phyloP scores from a whole-genome alignment of 768 basidiomycete genomes.

The Mrakia gelida region DNA sequence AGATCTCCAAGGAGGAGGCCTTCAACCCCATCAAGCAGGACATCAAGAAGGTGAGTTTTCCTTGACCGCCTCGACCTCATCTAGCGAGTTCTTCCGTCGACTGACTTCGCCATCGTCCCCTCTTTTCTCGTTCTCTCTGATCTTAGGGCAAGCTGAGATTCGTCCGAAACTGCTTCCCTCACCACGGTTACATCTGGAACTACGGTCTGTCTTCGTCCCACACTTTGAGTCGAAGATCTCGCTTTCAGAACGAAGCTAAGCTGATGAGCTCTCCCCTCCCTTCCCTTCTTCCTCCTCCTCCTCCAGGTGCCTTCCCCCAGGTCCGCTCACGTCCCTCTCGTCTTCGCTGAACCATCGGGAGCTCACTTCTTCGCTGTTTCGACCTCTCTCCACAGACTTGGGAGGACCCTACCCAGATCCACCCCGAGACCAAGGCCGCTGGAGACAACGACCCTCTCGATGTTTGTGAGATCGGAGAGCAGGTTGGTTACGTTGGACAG shows the following conservation, averaged over 20 bases:
- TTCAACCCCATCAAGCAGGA: conserved; percentile 99
- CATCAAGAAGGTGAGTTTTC: conserved; percentile 31
- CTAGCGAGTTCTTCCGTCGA: not conserved
- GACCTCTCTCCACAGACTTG: conserved; percentile 65
- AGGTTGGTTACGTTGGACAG: conserved; percentile 93
- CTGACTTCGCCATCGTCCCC: not conserved
- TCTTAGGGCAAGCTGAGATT: conserved; percentile 82
- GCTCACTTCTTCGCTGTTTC: not conserved
- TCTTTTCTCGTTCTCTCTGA: not conserved
- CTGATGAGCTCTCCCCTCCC: not conserved
- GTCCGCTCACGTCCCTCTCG: conserved; percentile 48
- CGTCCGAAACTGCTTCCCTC: conserved; percentile 99
- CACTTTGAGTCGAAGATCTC: not conserved
- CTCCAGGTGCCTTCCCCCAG: conserved; percentile 89
- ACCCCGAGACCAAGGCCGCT: conserved; percentile 96
- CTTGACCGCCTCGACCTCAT: not conserved
- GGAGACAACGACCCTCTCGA: conserved; percentile 99
- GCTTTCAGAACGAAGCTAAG: too few relatives aligned
- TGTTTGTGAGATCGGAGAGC: conserved; percentile 99
- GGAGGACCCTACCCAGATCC: conserved; percentile 83
- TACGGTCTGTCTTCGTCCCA: conserved; percentile 49
- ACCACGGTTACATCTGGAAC: conserved; percentile 99
- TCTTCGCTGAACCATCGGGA: too few relatives aligned
- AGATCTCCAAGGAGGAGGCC: conserved; percentile 95
- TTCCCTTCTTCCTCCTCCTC: not conserved